phyloP scores from a whole-genome alignment of 352 stramenopile species.

The Plasmopara halstedii region DNA sequence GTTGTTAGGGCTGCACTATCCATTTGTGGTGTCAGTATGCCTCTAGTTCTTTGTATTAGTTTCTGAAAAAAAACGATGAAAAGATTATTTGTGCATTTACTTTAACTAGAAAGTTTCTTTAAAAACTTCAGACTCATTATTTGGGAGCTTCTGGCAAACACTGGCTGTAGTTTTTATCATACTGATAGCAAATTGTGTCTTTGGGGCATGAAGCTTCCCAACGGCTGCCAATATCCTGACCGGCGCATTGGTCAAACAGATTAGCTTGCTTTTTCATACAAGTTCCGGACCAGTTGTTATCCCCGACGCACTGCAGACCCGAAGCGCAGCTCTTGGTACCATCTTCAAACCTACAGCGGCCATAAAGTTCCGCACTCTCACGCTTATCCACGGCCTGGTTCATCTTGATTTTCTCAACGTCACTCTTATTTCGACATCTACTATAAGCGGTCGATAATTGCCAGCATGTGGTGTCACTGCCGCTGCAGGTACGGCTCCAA shows the following conservation, averaged over 20 bases:
- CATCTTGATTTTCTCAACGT: conserved; percentile 16
- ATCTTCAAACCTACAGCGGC: conserved; percentile 21
- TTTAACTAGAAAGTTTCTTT: too few species aligned
- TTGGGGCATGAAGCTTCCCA: conserved; percentile 26
- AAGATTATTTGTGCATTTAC: too few species aligned
- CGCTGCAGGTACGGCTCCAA: conserved; percentile 18
- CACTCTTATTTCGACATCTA: conserved; percentile 21
- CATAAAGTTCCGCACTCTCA: conserved; percentile 15
- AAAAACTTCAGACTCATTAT: too few species aligned
- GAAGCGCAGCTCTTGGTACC: conserved; percentile 10
- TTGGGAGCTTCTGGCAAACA: conserved; percentile 16
- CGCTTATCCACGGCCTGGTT: conserved; percentile 2
- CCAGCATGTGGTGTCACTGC: conserved; percentile 17
- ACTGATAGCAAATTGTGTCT: conserved; percentile 13
- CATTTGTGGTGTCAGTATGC: too few species aligned
- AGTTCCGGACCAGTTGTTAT: conserved; percentile 18
- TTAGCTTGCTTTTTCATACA: conserved; percentile 24
- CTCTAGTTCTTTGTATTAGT: too few species aligned
- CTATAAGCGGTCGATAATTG: conserved; percentile 20
- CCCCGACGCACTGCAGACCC: conserved; percentile 22
- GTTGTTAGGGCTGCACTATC: too few species aligned
- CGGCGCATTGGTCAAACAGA: conserved; percentile 22
- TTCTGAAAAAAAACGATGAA: too few species aligned
- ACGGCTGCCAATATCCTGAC: conserved; percentile 14
- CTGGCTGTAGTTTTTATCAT: conserved; percentile 26